Evolutionary conservation across 148 eudicot genomes (phyloP), one percentile per base, ranked within the genome.

Genomic region (Silene conica): DNA sequence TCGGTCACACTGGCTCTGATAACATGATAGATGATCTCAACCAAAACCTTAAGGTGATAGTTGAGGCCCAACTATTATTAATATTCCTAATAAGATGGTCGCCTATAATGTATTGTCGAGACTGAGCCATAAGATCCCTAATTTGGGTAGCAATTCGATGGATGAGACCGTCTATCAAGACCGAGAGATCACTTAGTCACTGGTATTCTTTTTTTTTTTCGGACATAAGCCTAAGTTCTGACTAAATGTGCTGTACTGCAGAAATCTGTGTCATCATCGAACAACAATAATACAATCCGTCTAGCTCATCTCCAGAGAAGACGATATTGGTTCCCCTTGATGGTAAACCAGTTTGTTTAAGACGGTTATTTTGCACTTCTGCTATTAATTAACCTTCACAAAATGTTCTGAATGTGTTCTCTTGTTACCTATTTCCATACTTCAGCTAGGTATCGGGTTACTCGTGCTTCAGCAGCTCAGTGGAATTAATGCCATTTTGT

Each of bases 381-480:
- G 10, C 46, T 20, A 18, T 41, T 71, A 1, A 18, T 41, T 71
- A 1, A 68, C 63, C 60, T 52, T 60, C 50, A 70, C 73, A 34
- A 52, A 38, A 26, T 22, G 26, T 15, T 22, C 14, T 26, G 8
- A 4, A 19, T 1, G 26, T 45, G 16, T 68, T 22, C 18, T 79
- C 65, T 72, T 56, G 67, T 62, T 38, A 63, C 64, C 16, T 21
- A 63, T 61, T 38, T 57, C 48, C 75, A 28, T 82, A 19, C 67
- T 85, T 78, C 89, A 87, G 95, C 76, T 90, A 71, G 91, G 91
- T 48, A 83, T 86, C 25, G 97, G 97, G 48, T 72, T 94, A 75
- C 97, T 94, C 69, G 56, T 88, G 62, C 86, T 94, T 69, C 98
- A 94, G 75, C 98, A 94, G 80, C 91, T 94, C 63, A 79, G 86